Percentiles rank a stretch among this genome's conserved stretches.
Conservation (phyloP, 1,284 basidiomycete genomes). For the Megacollybia platyphylla region DNA sequence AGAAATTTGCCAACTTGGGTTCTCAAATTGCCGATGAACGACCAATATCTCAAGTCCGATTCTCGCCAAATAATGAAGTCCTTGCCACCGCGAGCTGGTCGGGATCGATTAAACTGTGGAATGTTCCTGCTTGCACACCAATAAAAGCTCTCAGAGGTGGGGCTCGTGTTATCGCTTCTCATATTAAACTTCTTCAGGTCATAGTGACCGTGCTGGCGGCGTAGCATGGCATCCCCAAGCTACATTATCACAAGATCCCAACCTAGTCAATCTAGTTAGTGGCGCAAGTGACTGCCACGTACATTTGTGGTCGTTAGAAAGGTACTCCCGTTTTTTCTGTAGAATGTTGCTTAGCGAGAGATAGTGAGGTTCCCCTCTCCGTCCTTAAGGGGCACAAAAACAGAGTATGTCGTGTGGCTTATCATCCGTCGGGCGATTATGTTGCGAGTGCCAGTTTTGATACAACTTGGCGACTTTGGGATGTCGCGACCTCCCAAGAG, state of each 20-base stretch:
- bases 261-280: slow-evolving; percentile 77
- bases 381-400: slow-evolving; percentile 82
- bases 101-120: slow-evolving; percentile 90
- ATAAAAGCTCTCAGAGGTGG: slow-evolving; percentile 61
- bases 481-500: slow-evolving; percentile 72
- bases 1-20: slow-evolving; percentile 87
- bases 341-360: slow-evolving; percentile 1
- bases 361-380: slow-evolving; percentile 68
- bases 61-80: slow-evolving; percentile 82
- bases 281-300: slow-evolving; percentile 83
- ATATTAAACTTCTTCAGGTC: slow-evolving; percentile 28
- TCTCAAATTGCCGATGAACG: slow-evolving; percentile 97
- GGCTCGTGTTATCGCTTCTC: slow-evolving; percentile 7
- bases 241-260: slow-evolving; percentile 63
- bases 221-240: slow-evolving; percentile 97
- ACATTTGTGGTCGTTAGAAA: slow-evolving; percentile 81
- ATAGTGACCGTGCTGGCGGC: slow-evolving; percentile 87
- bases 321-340: slow-evolving; percentile 27
- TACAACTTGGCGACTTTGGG: slow-evolving; percentile 98
- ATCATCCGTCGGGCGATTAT: slow-evolving; percentile 91
- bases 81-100: slow-evolving; percentile 95
- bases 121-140: slow-evolving; percentile 79
- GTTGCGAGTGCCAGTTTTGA: slow-evolving; percentile 94
- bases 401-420: slow-evolving; percentile 86
- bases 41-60: slow-evolving; percentile 88